Conservation (phyloP, 108 stramenopile genomes). For the Cyclotella choctawhatcheeana region DNA sequence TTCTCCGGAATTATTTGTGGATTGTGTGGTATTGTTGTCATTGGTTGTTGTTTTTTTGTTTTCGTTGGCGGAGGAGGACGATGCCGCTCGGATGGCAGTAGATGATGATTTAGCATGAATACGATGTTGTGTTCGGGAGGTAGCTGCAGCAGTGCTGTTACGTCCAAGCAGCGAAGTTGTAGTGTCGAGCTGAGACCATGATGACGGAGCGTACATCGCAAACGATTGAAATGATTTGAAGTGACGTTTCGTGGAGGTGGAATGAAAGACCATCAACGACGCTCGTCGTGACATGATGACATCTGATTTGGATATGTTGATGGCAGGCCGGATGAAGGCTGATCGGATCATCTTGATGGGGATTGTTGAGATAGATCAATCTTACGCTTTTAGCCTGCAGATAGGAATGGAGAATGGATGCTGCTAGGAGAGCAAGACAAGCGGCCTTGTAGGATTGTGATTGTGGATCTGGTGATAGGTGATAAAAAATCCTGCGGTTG, state of each 20-base stretch:
- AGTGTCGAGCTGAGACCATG: neutral
- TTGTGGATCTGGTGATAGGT: no score
- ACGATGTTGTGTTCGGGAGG: no score
- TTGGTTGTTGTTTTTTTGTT: conserved; percentile 3
- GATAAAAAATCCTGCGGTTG: no score
- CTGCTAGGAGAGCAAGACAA: no score
- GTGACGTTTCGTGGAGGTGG: neutral
- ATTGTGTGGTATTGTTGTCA: neutral
- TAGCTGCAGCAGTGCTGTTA: no score
- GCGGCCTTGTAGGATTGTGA: no score
- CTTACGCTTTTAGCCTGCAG: no score
- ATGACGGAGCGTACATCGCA: neutral
- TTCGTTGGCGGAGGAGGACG: conserved; percentile 2
- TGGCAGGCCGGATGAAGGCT: conserved; percentile 13
- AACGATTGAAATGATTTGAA: neutral
- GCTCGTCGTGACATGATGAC: neutral
- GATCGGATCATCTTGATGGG: conserved; percentile 17
- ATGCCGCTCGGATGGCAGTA: neutral
- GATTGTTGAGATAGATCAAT: no score
- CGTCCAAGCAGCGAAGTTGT: no score
- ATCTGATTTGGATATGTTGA: neutral
- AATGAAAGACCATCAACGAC: conserved; percentile 1
- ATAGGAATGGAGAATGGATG: no score
- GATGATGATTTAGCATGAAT: no score
- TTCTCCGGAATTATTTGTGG: neutral